Conservation (phyloP, 306 rosid genomes). For the Acacia acuminata region DNA sequence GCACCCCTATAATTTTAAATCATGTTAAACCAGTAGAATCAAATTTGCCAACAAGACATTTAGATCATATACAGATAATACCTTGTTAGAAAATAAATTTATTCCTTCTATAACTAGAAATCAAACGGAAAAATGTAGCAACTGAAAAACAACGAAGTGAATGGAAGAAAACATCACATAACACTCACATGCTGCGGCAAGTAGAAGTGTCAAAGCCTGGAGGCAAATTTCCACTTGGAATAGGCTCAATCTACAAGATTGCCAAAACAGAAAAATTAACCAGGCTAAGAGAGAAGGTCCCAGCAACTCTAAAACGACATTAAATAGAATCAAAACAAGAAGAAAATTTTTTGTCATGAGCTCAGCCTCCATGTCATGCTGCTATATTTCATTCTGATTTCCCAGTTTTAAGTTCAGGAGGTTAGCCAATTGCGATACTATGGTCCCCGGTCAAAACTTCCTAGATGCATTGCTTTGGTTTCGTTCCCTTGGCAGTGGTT, state of each 20-base stretch:
- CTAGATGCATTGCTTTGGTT: neutral
- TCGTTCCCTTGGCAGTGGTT: too few relatives aligned
- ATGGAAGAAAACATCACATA: neutral
- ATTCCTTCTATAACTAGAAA: neutral
- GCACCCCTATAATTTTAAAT: conserved; percentile 3
- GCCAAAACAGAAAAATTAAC: conserved; percentile 29
- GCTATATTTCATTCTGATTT: neutral
- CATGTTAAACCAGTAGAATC: conserved; percentile 19
- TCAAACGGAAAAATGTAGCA: neutral
- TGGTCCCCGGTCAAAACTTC: too few relatives aligned
- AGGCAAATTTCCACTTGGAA: conserved; percentile 67
- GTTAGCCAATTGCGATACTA: neutral
- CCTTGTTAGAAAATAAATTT: conserved; percentile 11
- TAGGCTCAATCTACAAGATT: conserved; percentile 60
- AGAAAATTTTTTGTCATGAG: neutral
- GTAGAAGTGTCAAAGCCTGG: conserved; percentile 63
- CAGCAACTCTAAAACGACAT: neutral
- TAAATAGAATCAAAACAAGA: conserved; percentile 1
- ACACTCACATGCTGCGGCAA: conserved; percentile 65
- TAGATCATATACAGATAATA: conserved; percentile 6
- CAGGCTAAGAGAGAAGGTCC: conserved; percentile 24
- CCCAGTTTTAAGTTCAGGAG: neutral
- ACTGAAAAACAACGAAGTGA: neutral
- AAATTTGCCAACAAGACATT: conserved; percentile 22
- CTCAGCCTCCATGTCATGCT: neutral